Evolutionary conservation across 352 stramenopile genomes (phyloP), one percentile per base, ranked within the genome.

Genomic region (Pythium biforme): DNA sequence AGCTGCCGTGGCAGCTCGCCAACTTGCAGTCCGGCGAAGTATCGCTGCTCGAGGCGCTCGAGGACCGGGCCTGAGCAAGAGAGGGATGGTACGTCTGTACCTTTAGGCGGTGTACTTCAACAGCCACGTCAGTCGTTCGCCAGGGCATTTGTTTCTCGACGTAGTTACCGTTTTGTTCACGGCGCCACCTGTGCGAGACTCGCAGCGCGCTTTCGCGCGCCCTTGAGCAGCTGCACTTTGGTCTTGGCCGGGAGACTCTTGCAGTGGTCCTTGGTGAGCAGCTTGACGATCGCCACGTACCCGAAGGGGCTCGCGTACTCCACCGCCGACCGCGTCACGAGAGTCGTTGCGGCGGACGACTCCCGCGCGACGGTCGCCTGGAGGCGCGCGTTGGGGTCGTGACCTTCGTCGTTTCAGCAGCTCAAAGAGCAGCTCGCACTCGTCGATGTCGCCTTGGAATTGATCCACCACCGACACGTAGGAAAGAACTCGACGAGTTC

Each of bases 1-100:
- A 95, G 41, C 69, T 96, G 7, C 80, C 77, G 34, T 96, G 81
- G 83, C 75, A 88, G 29, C 76, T 96, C 8, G 79, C 83, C 3
- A 95, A 90, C 40, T 75, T 92, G 23, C 83, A 94, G 61, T 74
- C 82, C 3, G 79, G 73, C 9, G 86, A 96, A 73, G 55, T 70
- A 0, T 75, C 74, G 17, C 46, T 90, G 26, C 70, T 94, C 4
- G 81, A 91, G 34, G 64, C 68, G 14, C 26, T 80, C 1, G 74
- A 82, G 46, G 68, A 72, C 23, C 59, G 55, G 5, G 48, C 47
- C 17, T 67, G 26, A 49, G 19, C 14, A 43, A 43, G 17, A 43
- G 37, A 43, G 17, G 15, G n/a, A 43, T 14, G 31, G 14, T 8
- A 37, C 8, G 31, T 33, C 4, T 4, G 29, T 33, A 9, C n/a